phyloP scores from a whole-genome alignment of 2,329 filamentous ascomycete species.

The Xylariaceae sp. region DNA sequence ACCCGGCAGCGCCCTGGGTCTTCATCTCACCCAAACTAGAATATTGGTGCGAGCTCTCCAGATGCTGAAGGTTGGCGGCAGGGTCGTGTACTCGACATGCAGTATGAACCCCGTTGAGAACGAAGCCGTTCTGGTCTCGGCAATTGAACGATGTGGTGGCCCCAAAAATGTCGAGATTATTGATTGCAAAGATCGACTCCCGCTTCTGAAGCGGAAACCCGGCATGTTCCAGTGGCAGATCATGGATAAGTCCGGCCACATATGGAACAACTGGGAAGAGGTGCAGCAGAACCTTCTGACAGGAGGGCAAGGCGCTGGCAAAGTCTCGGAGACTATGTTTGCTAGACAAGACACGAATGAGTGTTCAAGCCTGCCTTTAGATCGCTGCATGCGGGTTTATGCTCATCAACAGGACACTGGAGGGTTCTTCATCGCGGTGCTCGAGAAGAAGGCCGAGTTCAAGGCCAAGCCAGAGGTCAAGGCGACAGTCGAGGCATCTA shows the following conservation, averaged over 20 bases:
- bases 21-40: slow-evolving; percentile 78
- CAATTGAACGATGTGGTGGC: slow-evolving; percentile 86
- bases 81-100: slow-evolving; percentile 96
- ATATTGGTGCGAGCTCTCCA: slow-evolving; percentile 89
- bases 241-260: slow-evolving; percentile 74
- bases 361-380: slow-evolving; percentile 64
- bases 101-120: slow-evolving; percentile 99
- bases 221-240: slow-evolving; percentile 82
- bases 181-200: slow-evolving; percentile 72
- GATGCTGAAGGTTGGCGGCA: slow-evolving; percentile 90
- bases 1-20: slow-evolving; percentile 75
- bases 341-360: slow-evolving; percentile 47
- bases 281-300: slow-evolving; percentile 62
- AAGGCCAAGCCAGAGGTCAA: slow-evolving; percentile 64
- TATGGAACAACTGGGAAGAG: slow-evolving; percentile 77
- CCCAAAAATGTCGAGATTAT: slow-evolving; percentile 72
- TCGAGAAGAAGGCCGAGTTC: slow-evolving; percentile 87
- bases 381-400: slow-evolving; percentile 89
- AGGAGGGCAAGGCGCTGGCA: slow-evolving; percentile 55
- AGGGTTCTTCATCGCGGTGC: slow-evolving; percentile 92
- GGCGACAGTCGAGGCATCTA: slow-evolving; percentile 29
- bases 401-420: slow-evolving; percentile 94
- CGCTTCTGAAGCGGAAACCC: slow-evolving; percentile 64
- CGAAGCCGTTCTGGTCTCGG: slow-evolving; percentile 81
- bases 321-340: slow-evolving; percentile 79